Conservation (phyloP, 2,329 filamentous ascomycete genomes). For the Akanthomyces uredinophilus region DNA sequence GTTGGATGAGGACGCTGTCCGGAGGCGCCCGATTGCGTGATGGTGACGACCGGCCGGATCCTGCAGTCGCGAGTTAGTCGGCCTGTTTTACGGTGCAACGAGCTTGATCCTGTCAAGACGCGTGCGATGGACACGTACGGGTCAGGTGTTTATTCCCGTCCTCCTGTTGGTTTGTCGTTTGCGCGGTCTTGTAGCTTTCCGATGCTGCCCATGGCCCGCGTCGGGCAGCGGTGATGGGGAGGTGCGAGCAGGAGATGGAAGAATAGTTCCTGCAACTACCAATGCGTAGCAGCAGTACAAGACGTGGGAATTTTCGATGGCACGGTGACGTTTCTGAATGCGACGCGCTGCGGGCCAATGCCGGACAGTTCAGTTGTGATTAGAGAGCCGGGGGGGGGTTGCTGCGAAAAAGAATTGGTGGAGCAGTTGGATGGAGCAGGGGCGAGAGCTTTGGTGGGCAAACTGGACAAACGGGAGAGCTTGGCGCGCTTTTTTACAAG, state of each 20-base stretch:
- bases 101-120: background rate
- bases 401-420: background rate
- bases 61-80: background rate
- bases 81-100: background rate
- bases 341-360: slow-evolving; percentile 12
- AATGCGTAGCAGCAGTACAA: background rate
- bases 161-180: background rate
- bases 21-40: slow-evolving; percentile 9
- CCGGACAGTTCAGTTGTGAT: slow-evolving; percentile 6
- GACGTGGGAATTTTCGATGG: background rate
- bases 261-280: background rate
- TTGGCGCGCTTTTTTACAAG: background rate
- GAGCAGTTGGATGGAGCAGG: slow-evolving; percentile 2
- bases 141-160: background rate
- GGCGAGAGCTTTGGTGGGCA: background rate
- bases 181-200: slow-evolving; percentile 1
- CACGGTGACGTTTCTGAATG: slow-evolving; percentile 6
- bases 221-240: background rate
- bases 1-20: background rate
- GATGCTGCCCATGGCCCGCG: slow-evolving; percentile 12
- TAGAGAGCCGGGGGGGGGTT: background rate
- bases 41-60: background rate
- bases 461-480: background rate
- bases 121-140: background rate
- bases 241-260: background rate